Evolutionary conservation across 192 early-diverging fungal genomes (phyloP).

Genomic region (Lobulomyces angularis): DNA sequence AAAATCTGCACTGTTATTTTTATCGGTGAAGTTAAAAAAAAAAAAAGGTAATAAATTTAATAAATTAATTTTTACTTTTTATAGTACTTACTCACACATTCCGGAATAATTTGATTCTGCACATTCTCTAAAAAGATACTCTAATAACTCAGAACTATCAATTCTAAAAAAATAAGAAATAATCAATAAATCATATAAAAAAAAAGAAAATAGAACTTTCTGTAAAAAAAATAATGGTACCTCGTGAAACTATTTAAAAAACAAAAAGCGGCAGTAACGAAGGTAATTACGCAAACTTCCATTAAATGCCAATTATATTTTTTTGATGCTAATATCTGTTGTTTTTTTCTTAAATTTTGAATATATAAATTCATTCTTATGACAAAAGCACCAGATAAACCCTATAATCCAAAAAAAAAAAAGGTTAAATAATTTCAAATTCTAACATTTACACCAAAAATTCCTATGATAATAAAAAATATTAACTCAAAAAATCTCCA

Average conservation of each 20-base stretch:
- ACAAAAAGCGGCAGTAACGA: conserved; percentile 60
- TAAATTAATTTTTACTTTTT: too few relatives aligned
- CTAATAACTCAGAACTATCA: conserved; percentile 71
- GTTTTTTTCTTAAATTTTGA: conserved; percentile 56
- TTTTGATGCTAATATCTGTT: too few relatives aligned
- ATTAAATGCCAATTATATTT: conserved; percentile 54
- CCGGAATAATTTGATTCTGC: conserved; percentile 29
- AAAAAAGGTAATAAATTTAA: neutral
- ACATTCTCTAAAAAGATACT: conserved; percentile 84
- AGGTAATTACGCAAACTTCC: conserved; percentile 60
- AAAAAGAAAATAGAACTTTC: neutral
- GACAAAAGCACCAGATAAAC: conserved; percentile 72
- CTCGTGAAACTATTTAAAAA: conserved; percentile 72
- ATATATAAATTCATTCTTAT: conserved; percentile 56
- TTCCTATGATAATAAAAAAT: conserved; percentile 71
- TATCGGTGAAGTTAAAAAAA: neutral
- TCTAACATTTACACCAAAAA: conserved; percentile 45
- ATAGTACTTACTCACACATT: conserved; percentile 19
- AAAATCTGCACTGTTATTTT: conserved; percentile 8
- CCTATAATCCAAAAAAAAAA: conserved; percentile 32
- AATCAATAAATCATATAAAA: neutral
- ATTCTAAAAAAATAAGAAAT: conserved; percentile 45
- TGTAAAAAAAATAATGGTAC: conserved; percentile 17
- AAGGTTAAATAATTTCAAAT: neutral
- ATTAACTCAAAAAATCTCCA: conserved; percentile 89